Percentiles rank a stretch among this genome's conserved stretches.
Evolutionary conservation across 2,329 filamentous ascomycete genomes (phyloP).

Genomic region (Aureobasidium sp.): DNA sequence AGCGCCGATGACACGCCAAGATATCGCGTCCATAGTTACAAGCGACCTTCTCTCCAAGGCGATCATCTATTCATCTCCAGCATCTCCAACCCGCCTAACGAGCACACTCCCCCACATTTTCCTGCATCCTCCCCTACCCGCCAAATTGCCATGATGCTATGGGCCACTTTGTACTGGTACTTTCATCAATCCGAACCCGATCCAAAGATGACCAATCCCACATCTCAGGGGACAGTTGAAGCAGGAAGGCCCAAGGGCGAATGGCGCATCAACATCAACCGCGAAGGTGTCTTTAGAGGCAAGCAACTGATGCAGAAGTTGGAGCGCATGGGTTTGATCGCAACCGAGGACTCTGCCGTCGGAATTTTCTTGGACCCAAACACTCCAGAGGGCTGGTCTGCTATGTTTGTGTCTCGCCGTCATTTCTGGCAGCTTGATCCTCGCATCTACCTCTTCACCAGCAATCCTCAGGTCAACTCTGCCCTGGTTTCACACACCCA

Average conservation of each 20-base stretch:
- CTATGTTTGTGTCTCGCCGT: constrained; percentile 72
- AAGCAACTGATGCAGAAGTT: constrained; percentile 80
- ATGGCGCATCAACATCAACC: constrained; percentile 76
- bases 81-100: constrained; percentile 72
- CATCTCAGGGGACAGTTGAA: constrained; percentile 55
- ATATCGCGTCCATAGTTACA: constrained; percentile 56
- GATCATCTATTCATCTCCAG: constrained; percentile 88
- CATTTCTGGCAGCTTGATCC: constrained; percentile 91
- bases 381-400: constrained; percentile 57
- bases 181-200: constrained; percentile 78
- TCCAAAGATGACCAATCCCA: constrained; percentile 52
- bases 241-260: constrained; percentile 69
- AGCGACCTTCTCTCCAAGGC: constrained; percentile 62
- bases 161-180: constrained; percentile 93
- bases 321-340: constrained; percentile 83
- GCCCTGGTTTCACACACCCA: constrained; percentile 31
- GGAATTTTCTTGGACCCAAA: constrained; percentile 49
- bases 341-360: constrained; percentile 66
- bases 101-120: constrained; percentile 74
- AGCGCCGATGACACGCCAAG: constrained; percentile 18
- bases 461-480: constrained; percentile 41
- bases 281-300: constrained; percentile 80
- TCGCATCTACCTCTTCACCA: constrained; percentile 78
- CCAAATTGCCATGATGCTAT: constrained; percentile 94
- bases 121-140: constrained; percentile 72